Evolutionary conservation across 768 basidiomycete species (phyloP).

Genomic region (Hypsizygus marmoreus): DNA sequence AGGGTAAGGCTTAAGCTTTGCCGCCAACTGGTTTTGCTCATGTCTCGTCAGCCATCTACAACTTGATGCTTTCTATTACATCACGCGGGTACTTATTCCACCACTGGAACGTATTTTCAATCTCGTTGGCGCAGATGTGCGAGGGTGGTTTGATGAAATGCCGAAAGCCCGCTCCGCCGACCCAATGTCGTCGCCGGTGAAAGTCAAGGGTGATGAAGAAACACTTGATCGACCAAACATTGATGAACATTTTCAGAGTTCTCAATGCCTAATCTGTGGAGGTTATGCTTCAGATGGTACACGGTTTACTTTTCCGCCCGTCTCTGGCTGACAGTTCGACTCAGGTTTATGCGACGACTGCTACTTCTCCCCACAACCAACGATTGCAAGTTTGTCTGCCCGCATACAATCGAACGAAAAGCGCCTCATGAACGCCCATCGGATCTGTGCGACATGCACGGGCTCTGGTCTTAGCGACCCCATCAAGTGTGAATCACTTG

Average conservation of each 20-base stretch:
- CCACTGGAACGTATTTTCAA: constrained; percentile 91
- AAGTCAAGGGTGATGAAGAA: constrained; percentile 20
- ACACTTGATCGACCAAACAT: constrained; percentile 52
- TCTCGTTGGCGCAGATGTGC: constrained; percentile 85
- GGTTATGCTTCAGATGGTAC: constrained; percentile 54
- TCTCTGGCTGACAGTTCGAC: background rate
- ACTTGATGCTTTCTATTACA: constrained; percentile 90
- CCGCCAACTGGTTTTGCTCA: background rate
- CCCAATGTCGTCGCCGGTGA: constrained; percentile 34
- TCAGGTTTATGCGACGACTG: constrained; percentile 72
- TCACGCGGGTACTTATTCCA: constrained; percentile 82
- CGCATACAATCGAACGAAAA: constrained; percentile 56
- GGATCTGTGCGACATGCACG: constrained; percentile 74
- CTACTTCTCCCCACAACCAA: constrained; percentile 46
- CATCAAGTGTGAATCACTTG: constrained; percentile 77
- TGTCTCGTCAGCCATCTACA: constrained; percentile 52
- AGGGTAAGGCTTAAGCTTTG: constrained; percentile 41
- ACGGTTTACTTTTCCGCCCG: background rate
- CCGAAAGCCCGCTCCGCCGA: constrained; percentile 48
- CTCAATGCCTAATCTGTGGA: constrained; percentile 72
- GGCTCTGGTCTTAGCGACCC: constrained; percentile 55
- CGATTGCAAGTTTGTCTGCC: constrained; percentile 57
- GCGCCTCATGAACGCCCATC: constrained; percentile 58
- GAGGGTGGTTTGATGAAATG: constrained; percentile 87
- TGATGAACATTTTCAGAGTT: constrained; percentile 73